Percentiles rank a stretch among this genome's conserved stretches.
phyloP scores from a whole-genome alignment of 345 rosid genomes.

The Pistacia atlantica region DNA sequence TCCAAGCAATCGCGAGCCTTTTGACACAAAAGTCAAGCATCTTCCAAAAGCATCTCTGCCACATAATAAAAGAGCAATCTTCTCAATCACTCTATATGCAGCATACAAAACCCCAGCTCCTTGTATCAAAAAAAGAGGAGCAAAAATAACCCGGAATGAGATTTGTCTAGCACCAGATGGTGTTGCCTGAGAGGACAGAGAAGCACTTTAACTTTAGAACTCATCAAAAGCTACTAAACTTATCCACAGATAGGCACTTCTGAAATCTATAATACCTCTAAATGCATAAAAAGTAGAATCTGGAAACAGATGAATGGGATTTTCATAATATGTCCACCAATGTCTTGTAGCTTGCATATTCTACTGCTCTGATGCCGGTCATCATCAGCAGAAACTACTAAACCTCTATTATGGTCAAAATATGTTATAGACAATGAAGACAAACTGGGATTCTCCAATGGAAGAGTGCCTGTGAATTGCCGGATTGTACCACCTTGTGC shows the following conservation, averaged over 20 bases:
- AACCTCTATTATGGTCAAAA: constrained; percentile 74
- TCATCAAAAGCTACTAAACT: not conserved
- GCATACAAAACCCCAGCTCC: constrained; percentile 83
- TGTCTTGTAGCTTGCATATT: constrained; percentile 71
- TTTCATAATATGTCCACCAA: constrained; percentile 95
- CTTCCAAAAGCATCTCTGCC: constrained; percentile 48
- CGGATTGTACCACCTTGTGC: constrained; percentile 89
- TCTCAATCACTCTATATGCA: constrained; percentile 63
- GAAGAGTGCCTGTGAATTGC: constrained; percentile 71
- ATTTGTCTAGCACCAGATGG: constrained; percentile 69
- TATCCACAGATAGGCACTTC: constrained; percentile 1
- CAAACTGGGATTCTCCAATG: constrained; percentile 50
- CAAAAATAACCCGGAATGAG: constrained; percentile 52
- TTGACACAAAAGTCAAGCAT: constrained; percentile 47
- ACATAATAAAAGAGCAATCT: constrained; percentile 43
- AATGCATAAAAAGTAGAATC: constrained; percentile 79
- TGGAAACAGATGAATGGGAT: constrained; percentile 72
- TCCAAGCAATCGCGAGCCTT: constrained; percentile 68
- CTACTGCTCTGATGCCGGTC: constrained; percentile 50
- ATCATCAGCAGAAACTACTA: constrained; percentile 59
- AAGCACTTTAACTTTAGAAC: constrained; percentile 12
- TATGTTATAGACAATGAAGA: constrained; percentile 56
- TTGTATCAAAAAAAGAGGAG: constrained; percentile 77
- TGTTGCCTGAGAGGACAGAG: constrained; percentile 60
- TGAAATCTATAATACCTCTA: constrained; percentile 59